These are phyloP conservation scores for Aspergillus ochraceus DNA, from an alignment of 2,329 filamentous ascomycete species.

Conservation along the genomic window DNA sequence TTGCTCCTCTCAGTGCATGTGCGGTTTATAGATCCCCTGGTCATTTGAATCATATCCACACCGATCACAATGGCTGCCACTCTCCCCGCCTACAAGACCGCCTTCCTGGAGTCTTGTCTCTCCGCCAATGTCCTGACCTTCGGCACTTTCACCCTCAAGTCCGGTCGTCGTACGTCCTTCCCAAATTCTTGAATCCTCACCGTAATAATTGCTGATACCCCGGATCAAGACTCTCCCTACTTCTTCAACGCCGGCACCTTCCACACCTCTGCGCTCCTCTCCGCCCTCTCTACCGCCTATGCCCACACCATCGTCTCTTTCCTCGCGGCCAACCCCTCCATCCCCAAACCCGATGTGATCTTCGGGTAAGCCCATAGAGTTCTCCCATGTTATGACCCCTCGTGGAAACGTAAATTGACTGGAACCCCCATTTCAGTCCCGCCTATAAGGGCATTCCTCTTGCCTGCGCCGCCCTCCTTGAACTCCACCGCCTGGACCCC, in stretches of 20 bases:
- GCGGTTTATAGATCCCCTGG: neutral
- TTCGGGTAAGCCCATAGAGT: slow-evolving; percentile 58
- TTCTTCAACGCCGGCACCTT: slow-evolving; percentile 97
- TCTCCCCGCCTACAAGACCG: slow-evolving; percentile 16
- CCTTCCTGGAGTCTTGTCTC: slow-evolving; percentile 19
- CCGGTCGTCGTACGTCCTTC: slow-evolving; percentile 60
- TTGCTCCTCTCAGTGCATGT: neutral
- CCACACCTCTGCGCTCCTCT: slow-evolving; percentile 75
- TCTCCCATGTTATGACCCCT: neutral
- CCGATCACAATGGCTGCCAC: neutral
- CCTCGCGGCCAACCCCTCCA: slow-evolving; percentile 33
- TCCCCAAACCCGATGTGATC: slow-evolving; percentile 72
- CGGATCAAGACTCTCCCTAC: slow-evolving; percentile 68
- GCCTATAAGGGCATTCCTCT: slow-evolving; percentile 97
- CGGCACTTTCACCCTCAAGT: slow-evolving; percentile 67
- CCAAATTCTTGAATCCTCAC: neutral
- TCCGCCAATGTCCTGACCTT: slow-evolving; percentile 25
- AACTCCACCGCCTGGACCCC: slow-evolving; percentile 69
- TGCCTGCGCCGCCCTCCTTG: slow-evolving; percentile 73
- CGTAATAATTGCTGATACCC: neutral
- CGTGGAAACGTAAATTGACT: neutral
- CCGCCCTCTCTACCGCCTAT: slow-evolving; percentile 77
- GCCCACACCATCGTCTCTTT: slow-evolving; percentile 55
- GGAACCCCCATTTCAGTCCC: slow-evolving; percentile 46
- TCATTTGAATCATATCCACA: neutral